Percentiles rank a stretch among this genome's conserved stretches.
phyloP scores from a whole-genome alignment of 2,329 filamentous ascomycete genomes.

The Bipolaris oryzae region DNA sequence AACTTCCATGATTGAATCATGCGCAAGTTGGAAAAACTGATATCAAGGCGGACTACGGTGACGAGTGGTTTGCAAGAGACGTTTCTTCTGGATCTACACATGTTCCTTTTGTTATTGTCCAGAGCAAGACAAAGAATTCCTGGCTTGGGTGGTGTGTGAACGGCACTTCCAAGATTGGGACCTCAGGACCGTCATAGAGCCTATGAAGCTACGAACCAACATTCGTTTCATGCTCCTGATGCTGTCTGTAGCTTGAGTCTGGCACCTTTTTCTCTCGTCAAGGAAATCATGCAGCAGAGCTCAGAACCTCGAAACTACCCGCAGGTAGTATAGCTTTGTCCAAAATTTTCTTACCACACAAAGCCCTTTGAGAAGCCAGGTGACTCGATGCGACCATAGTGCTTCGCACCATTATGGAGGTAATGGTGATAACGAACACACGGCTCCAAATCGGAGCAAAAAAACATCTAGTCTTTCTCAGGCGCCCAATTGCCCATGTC shows the following conservation, averaged over 20 bases:
- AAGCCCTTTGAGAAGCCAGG: not conserved
- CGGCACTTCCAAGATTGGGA: not conserved
- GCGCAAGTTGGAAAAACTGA: not conserved
- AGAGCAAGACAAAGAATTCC: not conserved
- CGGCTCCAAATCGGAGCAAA: not conserved
- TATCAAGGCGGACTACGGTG: too few relatives aligned
- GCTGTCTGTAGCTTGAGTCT: not conserved
- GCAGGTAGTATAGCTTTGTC: not conserved
- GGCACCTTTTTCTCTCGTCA: not conserved
- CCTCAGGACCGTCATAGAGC: not conserved
- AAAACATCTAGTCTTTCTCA: not conserved
- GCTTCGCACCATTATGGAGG: not conserved
- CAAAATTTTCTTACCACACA: not conserved
- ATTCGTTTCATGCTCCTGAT: not conserved
- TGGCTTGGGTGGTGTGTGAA: not conserved
- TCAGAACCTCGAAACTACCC: not conserved
- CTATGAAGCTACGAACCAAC: not conserved
- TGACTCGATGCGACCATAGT: not conserved
- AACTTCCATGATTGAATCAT: not conserved
- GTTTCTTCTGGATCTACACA: not conserved
- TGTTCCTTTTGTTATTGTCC: too few relatives aligned
- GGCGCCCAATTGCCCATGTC: not conserved
- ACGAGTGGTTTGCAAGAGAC: not conserved
- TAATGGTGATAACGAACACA: not conserved
- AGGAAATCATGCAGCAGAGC: not conserved